phyloP scores from a whole-genome alignment of 768 basidiomycete species.

The Suillus subluteus region DNA sequence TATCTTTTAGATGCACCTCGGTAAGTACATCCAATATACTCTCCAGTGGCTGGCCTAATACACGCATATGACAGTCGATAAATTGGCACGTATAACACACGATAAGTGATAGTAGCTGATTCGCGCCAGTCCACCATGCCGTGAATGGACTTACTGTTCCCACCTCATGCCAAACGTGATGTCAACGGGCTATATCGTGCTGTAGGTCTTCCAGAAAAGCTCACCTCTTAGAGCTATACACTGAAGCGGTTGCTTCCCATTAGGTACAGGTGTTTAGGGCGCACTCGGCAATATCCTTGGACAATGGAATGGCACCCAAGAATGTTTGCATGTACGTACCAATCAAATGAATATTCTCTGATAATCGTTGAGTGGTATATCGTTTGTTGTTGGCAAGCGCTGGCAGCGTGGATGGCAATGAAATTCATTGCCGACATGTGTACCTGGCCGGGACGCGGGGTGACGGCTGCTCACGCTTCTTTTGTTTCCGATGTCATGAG shows the following conservation, averaged over 20 bases:
- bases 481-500: background rate
- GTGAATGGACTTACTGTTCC: background rate
- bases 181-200: background rate
- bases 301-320: background rate
- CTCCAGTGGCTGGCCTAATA: background rate
- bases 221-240: background rate
- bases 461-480: background rate
- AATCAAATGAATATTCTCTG: background rate
- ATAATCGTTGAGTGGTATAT: background rate
- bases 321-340: no score
- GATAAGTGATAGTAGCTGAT: background rate
- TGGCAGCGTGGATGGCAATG: conserved; percentile 2
- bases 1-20: background rate
- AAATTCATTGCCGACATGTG: background rate
- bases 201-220: background rate
- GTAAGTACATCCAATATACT: background rate
- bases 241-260: background rate
- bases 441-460: background rate
- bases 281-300: background rate
- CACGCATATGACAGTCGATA: background rate
- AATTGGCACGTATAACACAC: background rate
- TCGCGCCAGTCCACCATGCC: background rate
- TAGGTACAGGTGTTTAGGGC: background rate
- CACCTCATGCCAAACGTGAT: conserved; percentile 2
- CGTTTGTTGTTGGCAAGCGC: background rate